Percentiles rank a stretch among this genome's conserved stretches.
Evolutionary conservation across 1,284 basidiomycete species (phyloP).

Genomic region (Cystobasidium pallidum): DNA sequence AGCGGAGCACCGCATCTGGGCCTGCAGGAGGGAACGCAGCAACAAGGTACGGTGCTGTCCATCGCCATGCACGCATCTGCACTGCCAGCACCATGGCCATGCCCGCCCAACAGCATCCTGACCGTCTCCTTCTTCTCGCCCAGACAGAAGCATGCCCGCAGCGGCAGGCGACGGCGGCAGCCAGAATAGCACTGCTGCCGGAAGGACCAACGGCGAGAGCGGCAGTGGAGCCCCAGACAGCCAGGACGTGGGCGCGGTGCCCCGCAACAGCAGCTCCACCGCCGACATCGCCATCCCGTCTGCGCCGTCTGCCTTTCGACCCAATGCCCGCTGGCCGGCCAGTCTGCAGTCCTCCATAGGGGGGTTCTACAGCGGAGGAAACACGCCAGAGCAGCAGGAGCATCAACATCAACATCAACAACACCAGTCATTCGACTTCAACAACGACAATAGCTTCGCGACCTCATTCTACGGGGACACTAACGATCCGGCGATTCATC

Average conservation of each 20-base stretch:
- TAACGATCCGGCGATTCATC: neutral
- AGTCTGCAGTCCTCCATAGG: conserved; percentile 15
- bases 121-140: no score
- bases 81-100: no score
- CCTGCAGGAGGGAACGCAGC: no score
- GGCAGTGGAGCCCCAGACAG: neutral
- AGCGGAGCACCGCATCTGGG: neutral
- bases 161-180: neutral
- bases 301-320: conserved; percentile 3
- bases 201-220: neutral
- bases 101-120: no score
- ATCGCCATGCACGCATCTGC: no score
- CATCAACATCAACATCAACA: no score
- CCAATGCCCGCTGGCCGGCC: conserved; percentile 8
- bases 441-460: conserved; percentile 6
- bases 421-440: neutral
- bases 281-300: conserved; percentile 12
- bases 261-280: neutral
- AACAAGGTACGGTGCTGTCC: no score
- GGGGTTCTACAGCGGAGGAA: conserved; percentile 15
- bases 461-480: conserved; percentile 4
- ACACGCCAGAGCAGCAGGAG: neutral
- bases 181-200: neutral
- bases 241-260: neutral
- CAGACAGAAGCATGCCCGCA: neutral